Evolutionary conservation across 805 yeast species (phyloP).

Genomic region (Blastobotrys terrestris): DNA sequence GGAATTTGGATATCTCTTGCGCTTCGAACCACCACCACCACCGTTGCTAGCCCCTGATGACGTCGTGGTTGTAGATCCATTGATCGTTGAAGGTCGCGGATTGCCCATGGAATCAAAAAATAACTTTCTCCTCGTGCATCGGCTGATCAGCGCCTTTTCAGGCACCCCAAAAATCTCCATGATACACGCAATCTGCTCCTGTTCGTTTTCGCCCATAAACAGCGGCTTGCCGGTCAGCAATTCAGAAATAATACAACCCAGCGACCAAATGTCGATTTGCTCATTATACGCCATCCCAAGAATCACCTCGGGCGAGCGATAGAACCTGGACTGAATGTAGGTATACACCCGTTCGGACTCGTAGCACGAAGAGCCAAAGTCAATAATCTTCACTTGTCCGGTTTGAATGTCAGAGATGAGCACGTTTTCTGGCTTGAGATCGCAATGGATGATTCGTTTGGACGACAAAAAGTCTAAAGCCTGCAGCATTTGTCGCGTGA

Average conservation of each 20-base stretch:
- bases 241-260: conserved; percentile 95
- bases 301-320: conserved; percentile 93
- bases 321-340: conserved; percentile 92
- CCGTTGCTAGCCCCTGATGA: neutral
- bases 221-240: conserved; percentile 87
- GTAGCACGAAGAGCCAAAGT: conserved; percentile 57
- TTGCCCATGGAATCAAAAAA: conserved; percentile 34
- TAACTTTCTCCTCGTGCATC: conserved; percentile 31
- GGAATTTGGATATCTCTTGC: conserved; percentile 22
- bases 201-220: conserved; percentile 91
- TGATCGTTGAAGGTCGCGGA: conserved; percentile 25
- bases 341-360: conserved; percentile 81
- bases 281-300: conserved; percentile 85
- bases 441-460: conserved; percentile 67
- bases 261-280: conserved; percentile 95
- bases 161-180: conserved; percentile 91
- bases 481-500: conserved; percentile 50
- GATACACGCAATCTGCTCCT: conserved; percentile 82
- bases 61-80: conserved; percentile 7
- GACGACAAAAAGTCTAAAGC: conserved; percentile 58
- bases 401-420: conserved; percentile 45
- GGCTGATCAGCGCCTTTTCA: conserved; percentile 35
- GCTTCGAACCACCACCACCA: too few species aligned
- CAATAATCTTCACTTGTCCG: conserved; percentile 61
- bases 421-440: conserved; percentile 79